Evolutionary conservation across 345 rosid species (phyloP), one percentile per base, ranked within the genome.

Genomic region (Salix purpurea): DNA sequence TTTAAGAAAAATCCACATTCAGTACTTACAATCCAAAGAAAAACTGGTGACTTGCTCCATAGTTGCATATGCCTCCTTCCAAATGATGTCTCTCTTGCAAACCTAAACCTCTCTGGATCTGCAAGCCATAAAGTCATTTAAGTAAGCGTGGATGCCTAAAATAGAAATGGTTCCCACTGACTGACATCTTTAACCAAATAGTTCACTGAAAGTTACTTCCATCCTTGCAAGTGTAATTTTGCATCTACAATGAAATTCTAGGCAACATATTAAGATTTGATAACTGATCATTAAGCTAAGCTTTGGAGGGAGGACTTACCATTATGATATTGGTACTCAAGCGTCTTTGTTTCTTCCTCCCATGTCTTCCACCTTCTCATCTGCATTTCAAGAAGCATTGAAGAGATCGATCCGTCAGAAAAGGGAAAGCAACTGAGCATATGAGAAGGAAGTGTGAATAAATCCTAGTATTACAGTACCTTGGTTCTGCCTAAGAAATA

Each of bases 91-190:
- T 96, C 99, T 64, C 97, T 92, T 18, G 99, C 91, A 83, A 96
- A 92, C 65, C 98, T 86, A 78, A 96, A 96, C 82, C 99, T 89
- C 76, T 92, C 96, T 0, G 99, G 98, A 83, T 96, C 99, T 96
- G 84, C 70, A 75, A 2, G 7, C 13, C 56, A 52, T 21, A 2
- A 34, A 28, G 56, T 15, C 50, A 32, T 56, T 54, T 7, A 50
- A 39, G 61, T n/a, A 50, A 69, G n/a, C 24, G 19, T 70, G 65
- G 26, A 61, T 61, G 15, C 36, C 26, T 42, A 37, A 52, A 13
- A 32, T 46, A 24, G 64, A 68, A 67, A n/a, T 21, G n/a, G 40
- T 5, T 48, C 39, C 32, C 32, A 12, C 46, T 58, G 64, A 58
- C 46, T 42, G 12, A 40, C 44, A 9, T 40, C 0, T 40, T 40